Evolutionary conservation across 441 rosid species (phyloP).

Genomic region (Eugenia klotzschiana): DNA sequence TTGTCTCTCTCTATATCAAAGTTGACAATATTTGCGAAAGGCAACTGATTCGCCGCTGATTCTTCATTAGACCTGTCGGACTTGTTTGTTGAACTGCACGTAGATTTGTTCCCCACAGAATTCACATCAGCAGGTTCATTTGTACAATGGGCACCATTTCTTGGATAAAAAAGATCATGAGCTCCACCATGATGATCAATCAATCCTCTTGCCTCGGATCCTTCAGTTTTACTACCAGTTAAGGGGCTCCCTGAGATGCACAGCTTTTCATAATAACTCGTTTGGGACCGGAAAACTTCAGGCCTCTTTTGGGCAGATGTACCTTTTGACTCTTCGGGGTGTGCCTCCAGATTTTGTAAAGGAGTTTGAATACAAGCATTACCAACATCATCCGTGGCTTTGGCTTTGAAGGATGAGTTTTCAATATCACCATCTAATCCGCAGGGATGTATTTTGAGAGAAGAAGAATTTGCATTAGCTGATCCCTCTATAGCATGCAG

Average conservation of each 20-base stretch:
- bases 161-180: slow-evolving; percentile 3
- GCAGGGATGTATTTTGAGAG: slow-evolving; percentile 10
- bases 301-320: slow-evolving; percentile 21
- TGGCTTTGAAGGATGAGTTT: slow-evolving; percentile 13
- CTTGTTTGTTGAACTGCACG: slow-evolving; percentile 6
- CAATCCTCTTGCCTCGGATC: slow-evolving; percentile 4
- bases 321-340: slow-evolving; percentile 13
- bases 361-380: slow-evolving; percentile 15
- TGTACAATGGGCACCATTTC: slow-evolving; percentile 4
- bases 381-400: slow-evolving; percentile 5
- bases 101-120: slow-evolving; percentile 9
- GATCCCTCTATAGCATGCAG: slow-evolving; percentile 17
- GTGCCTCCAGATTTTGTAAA: slow-evolving; percentile 11
- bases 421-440: slow-evolving; percentile 7
- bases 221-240: slow-evolving; percentile 11
- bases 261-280: slow-evolving; percentile 13
- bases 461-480: slow-evolving; percentile 11
- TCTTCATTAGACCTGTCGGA: slow-evolving; percentile 3
- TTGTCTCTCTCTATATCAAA: not conserved
- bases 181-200: slow-evolving; percentile 9
- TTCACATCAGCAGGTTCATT: slow-evolving; percentile 1
- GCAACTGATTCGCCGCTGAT: not conserved
- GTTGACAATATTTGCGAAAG: not conserved
- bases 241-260: slow-evolving; percentile 11
- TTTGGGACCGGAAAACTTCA: slow-evolving; percentile 16